Conservation (phyloP, 148 eudicot genomes). For the Agrostemma githago region DNA sequence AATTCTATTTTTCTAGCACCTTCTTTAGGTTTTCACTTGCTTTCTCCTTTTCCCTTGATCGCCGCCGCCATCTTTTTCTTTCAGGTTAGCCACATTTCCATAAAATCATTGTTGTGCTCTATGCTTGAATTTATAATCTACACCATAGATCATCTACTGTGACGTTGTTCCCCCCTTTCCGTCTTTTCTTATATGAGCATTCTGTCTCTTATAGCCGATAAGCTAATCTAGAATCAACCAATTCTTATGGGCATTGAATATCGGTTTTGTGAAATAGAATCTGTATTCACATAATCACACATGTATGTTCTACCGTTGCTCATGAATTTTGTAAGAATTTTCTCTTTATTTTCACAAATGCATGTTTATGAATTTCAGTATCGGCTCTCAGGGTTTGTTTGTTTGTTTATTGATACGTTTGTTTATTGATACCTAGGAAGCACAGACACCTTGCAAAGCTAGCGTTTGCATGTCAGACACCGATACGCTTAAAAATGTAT, state of each 20-base stretch:
- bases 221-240: neutral
- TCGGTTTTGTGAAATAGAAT: neutral
- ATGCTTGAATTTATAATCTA: neutral
- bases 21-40: conserved; percentile 5
- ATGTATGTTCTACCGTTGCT: neutral
- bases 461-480: too few species aligned
- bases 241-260: neutral
- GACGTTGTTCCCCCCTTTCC: neutral
- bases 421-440: too few species aligned
- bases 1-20: neutral
- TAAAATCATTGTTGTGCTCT: neutral
- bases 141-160: neutral
- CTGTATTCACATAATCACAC: neutral
- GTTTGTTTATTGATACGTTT: neutral
- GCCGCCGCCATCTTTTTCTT: neutral
- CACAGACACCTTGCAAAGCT: too few species aligned
- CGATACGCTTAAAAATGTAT: too few species aligned
- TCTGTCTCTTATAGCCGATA: neutral
- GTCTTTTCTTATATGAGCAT: neutral
- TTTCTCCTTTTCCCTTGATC: neutral
- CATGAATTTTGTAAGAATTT: neutral
- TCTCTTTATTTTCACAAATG: neutral
- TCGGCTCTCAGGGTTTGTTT: neutral
- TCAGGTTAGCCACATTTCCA: neutral
- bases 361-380: neutral